A percentile compares a stretch with the other conserved stretches of the same genome.
phyloP scores from a whole-genome alignment of 225 moss, liverwort and hornwort species.

The Polytrichum commune region DNA sequence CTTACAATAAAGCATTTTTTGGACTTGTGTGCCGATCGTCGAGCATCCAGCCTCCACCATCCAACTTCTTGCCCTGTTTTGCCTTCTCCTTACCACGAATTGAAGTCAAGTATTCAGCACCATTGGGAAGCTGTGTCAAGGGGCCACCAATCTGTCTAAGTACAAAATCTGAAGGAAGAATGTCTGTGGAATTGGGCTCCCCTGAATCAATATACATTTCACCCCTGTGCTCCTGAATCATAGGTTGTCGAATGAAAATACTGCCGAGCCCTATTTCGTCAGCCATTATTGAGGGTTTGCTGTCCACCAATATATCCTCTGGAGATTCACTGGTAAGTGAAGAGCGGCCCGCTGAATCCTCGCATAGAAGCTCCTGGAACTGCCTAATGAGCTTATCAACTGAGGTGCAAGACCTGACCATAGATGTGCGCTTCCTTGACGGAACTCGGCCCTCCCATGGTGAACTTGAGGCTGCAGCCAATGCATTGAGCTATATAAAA shows the following conservation, averaged over 20 bases:
- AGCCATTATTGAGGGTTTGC: slow-evolving; percentile 66
- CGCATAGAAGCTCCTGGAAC: slow-evolving; percentile 44
- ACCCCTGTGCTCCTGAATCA: slow-evolving; percentile 33
- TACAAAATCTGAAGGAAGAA: slow-evolving; percentile 30
- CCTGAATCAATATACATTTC: slow-evolving; percentile 27
- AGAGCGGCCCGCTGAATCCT: slow-evolving; percentile 30
- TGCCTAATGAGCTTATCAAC: slow-evolving; percentile 72
- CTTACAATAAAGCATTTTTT: slow-evolving; percentile 81
- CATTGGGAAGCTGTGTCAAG: slow-evolving; percentile 51
- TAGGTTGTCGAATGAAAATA: slow-evolving; percentile 59
- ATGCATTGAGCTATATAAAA: background rate
- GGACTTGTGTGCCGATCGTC: slow-evolving; percentile 52
- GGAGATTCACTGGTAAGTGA: slow-evolving; percentile 44
- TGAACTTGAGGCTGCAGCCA: slow-evolving; percentile 65
- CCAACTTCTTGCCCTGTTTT: slow-evolving; percentile 68
- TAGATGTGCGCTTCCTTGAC: slow-evolving; percentile 67
- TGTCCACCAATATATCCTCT: slow-evolving; percentile 69
- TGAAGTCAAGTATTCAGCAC: slow-evolving; percentile 46
- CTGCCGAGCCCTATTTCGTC: slow-evolving; percentile 81
- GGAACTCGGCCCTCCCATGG: slow-evolving; percentile 68
- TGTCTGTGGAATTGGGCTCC: slow-evolving; percentile 30
- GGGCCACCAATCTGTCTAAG: slow-evolving; percentile 41
- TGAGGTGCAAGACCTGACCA: slow-evolving; percentile 48
- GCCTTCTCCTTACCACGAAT: slow-evolving; percentile 82
- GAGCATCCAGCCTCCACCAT: slow-evolving; percentile 43